Evolutionary conservation across 2,329 filamentous ascomycete genomes (phyloP).

Genomic region (Leptodontidium sp.): DNA sequence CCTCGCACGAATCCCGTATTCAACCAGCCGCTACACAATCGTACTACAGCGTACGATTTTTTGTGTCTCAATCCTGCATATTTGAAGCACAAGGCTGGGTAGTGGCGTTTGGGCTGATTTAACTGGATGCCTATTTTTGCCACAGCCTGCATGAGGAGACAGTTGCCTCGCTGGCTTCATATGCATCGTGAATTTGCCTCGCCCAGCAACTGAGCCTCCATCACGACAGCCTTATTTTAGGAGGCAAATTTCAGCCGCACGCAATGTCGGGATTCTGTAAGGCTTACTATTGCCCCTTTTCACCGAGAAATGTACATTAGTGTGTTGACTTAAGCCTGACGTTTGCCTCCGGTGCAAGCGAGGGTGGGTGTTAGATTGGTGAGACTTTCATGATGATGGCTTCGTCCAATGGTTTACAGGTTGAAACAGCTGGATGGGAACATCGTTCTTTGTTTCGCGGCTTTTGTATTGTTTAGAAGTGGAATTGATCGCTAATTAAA

Average conservation of each 20-base stretch:
- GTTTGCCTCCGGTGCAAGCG: not conserved
- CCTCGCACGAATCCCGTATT: constrained; percentile 10
- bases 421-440: not conserved
- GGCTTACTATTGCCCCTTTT: constrained; percentile 4
- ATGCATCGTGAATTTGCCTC: constrained; percentile 13
- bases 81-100: not conserved
- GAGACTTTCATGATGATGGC: not conserved
- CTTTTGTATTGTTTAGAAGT: not conserved
- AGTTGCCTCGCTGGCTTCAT: not conserved
- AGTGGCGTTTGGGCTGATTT: not conserved
- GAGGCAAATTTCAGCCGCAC: constrained; percentile 10
- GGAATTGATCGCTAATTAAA: constrained; percentile 16
- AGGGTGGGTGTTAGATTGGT: not conserved
- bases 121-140: not conserved
- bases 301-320: not conserved
- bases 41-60: not conserved
- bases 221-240: constrained; percentile 1
- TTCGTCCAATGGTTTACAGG: not conserved
- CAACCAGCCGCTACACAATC: not conserved
- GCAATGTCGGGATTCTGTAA: not conserved
- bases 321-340: not conserved
- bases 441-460: too few species aligned
- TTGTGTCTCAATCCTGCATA: not conserved
- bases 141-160: constrained; percentile 5
- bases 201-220: constrained; percentile 7